These are phyloP conservation scores for Aspergillus costaricaensis DNA, from an alignment of 2,329 filamentous ascomycete genomes.

Conservation along the genomic window DNA sequence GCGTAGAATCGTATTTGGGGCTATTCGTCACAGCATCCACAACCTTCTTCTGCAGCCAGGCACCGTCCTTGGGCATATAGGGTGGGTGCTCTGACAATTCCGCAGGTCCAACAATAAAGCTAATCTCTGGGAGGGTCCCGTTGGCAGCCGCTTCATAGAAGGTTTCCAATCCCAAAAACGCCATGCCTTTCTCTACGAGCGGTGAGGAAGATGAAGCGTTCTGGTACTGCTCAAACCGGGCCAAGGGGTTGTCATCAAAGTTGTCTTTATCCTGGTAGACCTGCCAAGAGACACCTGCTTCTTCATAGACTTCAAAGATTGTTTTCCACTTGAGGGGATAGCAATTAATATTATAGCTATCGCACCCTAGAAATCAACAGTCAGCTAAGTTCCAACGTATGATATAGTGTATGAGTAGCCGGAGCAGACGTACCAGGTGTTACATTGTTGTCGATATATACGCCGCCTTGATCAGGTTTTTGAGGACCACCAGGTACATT, in stretches of 20 bases:
- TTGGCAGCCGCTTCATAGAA: conserved; percentile 55
- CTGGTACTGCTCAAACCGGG: conserved; percentile 58
- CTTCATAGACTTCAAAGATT: conserved; percentile 52
- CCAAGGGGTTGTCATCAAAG: conserved; percentile 57
- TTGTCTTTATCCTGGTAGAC: conserved; percentile 55
- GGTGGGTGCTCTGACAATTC: conserved; percentile 58
- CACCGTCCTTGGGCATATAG: conserved; percentile 56
- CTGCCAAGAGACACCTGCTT: conserved; percentile 53
- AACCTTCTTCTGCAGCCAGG: conserved; percentile 57
- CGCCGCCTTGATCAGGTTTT: conserved; percentile 45
- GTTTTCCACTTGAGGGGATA: conserved; percentile 59
- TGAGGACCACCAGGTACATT: conserved; percentile 54
- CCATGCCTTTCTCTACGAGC: conserved; percentile 51
- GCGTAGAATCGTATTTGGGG: conserved; percentile 52
- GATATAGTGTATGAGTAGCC: background rate
- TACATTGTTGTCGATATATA: conserved; percentile 55
- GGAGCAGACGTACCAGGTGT: conserved; percentile 42
- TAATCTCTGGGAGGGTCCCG: conserved; percentile 55
- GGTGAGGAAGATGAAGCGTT: conserved; percentile 44
- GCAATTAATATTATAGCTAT: conserved; percentile 50
- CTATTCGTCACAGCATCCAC: conserved; percentile 54
- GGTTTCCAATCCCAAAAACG: conserved; percentile 49
- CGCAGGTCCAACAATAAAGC: conserved; percentile 53
- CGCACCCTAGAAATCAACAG: conserved; percentile 40
- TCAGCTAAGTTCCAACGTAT: background rate